Percentiles rank a stretch among this genome's conserved stretches.
phyloP scores from a whole-genome alignment of 208 protist species.

The Acanthamoeba culbertsoni region DNA sequence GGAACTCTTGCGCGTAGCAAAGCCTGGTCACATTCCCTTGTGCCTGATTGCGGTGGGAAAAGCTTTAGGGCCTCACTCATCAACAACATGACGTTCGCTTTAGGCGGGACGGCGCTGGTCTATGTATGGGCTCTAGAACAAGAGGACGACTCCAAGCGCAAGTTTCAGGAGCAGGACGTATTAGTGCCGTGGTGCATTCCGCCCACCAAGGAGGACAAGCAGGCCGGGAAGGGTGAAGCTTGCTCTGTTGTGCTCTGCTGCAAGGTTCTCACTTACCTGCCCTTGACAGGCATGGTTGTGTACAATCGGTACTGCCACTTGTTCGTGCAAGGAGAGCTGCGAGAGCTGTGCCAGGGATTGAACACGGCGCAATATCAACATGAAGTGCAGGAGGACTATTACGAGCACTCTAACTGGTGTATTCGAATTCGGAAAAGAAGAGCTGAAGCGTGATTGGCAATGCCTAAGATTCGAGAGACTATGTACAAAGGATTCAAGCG shows the following conservation, averaged over 20 bases:
- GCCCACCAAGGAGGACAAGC: constrained; percentile 42
- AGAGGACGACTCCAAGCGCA: constrained; percentile 39
- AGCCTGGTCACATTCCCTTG: background rate
- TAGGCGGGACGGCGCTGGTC: constrained; percentile 43
- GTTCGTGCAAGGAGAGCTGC: constrained; percentile 62
- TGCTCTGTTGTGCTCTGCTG: background rate
- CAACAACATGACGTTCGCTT: background rate
- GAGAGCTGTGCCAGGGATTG: background rate
- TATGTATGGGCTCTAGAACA: constrained; percentile 64
- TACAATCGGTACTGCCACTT: constrained; percentile 69
- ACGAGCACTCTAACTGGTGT: constrained; percentile 44
- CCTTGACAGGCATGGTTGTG: background rate
- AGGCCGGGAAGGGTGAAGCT: background rate
- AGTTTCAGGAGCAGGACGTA: constrained; percentile 61
- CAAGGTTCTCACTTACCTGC: background rate
- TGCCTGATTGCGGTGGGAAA: background rate
- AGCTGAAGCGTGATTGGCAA: no score
- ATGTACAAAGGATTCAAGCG: background rate
- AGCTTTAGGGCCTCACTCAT: background rate
- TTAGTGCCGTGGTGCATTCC: constrained; percentile 55
- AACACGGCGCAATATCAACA: background rate
- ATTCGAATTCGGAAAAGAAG: background rate
- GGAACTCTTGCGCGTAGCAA: constrained; percentile 3
- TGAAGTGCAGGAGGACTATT: constrained; percentile 6
- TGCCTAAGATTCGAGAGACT: background rate